These are phyloP conservation scores for Casuarina cunninghamiana DNA, from an alignment of 306 rosid species.

Conservation along the genomic window DNA sequence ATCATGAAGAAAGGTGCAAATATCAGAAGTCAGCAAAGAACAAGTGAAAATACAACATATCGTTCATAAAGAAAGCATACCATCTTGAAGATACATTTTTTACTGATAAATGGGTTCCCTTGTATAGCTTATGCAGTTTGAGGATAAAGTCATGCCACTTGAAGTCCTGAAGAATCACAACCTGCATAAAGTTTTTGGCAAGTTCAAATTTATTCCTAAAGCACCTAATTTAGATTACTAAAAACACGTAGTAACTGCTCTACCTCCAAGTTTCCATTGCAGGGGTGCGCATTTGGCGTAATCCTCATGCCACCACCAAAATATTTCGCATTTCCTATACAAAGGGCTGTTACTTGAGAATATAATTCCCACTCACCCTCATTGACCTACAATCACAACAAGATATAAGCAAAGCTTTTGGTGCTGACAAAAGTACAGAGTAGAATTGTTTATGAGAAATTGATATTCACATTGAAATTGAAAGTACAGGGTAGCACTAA, in stretches of 20 bases:
- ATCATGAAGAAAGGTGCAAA: background rate
- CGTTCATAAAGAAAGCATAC: constrained; percentile 33
- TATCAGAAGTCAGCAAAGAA: constrained; percentile 11
- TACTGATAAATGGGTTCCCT: constrained; percentile 78
- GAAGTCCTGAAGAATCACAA: constrained; percentile 83
- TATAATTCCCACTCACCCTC: constrained; percentile 78
- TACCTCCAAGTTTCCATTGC: constrained; percentile 74
- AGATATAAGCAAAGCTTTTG: background rate
- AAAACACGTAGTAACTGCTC: constrained; percentile 21
- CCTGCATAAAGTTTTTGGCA: constrained; percentile 41
- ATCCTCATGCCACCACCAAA: constrained; percentile 99
- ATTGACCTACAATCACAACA: constrained; percentile 55
- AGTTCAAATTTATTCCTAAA: constrained; percentile 5
- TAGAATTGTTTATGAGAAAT: background rate
- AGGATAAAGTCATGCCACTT: constrained; percentile 88
- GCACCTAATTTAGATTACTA: constrained; percentile 4
- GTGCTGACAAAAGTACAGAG: constrained; percentile 9
- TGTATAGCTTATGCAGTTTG: constrained; percentile 73
- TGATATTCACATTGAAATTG: background rate
- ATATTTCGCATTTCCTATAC: constrained; percentile 88
- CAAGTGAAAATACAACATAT: constrained; percentile 11
- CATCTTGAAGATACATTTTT: constrained; percentile 78
- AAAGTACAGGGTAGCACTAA: background rate
- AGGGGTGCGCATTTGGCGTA: constrained; percentile 77
- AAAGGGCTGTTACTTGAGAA: constrained; percentile 80